phyloP scores from a whole-genome alignment of 176 grass and related monocot species.

The Otatea glauca region DNA sequence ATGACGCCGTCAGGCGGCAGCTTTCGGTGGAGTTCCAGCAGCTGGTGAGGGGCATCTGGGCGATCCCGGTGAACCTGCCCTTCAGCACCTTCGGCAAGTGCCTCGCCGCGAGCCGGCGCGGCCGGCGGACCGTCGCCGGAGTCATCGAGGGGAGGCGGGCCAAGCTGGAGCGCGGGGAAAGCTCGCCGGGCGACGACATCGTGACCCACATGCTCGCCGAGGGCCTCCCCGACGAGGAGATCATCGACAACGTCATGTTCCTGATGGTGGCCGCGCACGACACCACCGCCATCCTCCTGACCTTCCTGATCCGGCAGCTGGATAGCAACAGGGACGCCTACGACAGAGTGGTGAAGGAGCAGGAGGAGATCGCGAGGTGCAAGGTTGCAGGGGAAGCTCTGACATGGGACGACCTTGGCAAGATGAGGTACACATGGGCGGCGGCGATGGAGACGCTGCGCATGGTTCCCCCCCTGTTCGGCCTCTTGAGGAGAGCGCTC shows the following conservation, averaged over 20 bases:
- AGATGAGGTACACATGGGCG: conserved; percentile 45
- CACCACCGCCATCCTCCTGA: conserved; percentile 43
- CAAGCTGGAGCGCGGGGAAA: conserved; percentile 5
- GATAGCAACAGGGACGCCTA: not conserved
- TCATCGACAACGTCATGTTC: conserved; percentile 49
- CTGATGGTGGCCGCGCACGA: conserved; percentile 48
- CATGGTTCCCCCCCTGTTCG: conserved; percentile 47
- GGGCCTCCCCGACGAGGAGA: conserved; percentile 40
- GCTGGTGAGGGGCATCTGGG: conserved; percentile 38
- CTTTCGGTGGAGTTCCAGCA: conserved; percentile 43
- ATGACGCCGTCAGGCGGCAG: conserved; percentile 4
- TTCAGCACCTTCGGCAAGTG: conserved; percentile 41
- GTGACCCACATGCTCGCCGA: conserved; percentile 37
- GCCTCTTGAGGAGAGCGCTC: conserved; percentile 26
- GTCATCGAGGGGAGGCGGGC: conserved; percentile 17
- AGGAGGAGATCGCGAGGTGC: conserved; percentile 4
- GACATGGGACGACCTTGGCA: not conserved
- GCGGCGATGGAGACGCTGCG: conserved; percentile 49
- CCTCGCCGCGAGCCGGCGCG: conserved; percentile 47
- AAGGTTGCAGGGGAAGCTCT: conserved; percentile 2
- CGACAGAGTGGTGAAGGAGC: not conserved
- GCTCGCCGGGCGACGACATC: conserved; percentile 27
- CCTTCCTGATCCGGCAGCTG: conserved; percentile 54
- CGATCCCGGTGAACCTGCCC: conserved; percentile 41
- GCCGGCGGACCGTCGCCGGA: not conserved